A percentile compares a stretch with the other conserved stretches of the same genome.
phyloP scores from a whole-genome alignment of 345 rosid genomes.

The Populus nigra region DNA sequence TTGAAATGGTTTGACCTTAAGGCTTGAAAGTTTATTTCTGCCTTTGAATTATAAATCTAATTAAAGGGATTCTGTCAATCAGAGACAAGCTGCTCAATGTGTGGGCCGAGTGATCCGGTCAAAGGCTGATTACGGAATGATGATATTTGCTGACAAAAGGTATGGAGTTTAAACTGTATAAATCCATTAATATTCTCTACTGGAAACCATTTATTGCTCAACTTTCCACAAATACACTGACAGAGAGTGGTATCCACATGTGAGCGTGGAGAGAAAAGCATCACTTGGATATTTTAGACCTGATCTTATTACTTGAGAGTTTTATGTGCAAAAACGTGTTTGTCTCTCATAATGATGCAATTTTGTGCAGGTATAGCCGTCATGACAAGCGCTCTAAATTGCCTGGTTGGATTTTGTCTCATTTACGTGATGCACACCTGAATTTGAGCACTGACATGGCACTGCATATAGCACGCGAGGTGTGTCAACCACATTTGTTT shows the following conservation, averaged over 20 bases:
- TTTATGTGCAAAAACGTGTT: background rate
- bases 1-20: background rate
- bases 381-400: slow-evolving; percentile 95
- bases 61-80: slow-evolving; percentile 24
- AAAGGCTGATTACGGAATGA: slow-evolving; percentile 99
- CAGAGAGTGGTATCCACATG: background rate
- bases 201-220: background rate
- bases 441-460: slow-evolving; percentile 99
- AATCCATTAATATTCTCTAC: background rate
- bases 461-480: slow-evolving; percentile 89
- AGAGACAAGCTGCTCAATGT: slow-evolving; percentile 99
- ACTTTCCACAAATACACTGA: background rate
- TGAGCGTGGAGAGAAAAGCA: background rate
- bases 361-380: slow-evolving; percentile 75
- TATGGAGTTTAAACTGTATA: slow-evolving; percentile 15
- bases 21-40: background rate
- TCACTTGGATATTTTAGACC: background rate
- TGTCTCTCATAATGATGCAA: background rate
- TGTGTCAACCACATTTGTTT: slow-evolving; percentile 8
- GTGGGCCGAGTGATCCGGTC: slow-evolving; percentile 96
- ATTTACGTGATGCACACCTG: slow-evolving; percentile 77
- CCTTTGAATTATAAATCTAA: slow-evolving; percentile 9
- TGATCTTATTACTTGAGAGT: background rate
- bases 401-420: slow-evolving; percentile 96
- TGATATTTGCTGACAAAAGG: slow-evolving; percentile 99